Conservation (phyloP, 2,329 filamentous ascomycete species). For the Pestalotiopsis sp. region DNA sequence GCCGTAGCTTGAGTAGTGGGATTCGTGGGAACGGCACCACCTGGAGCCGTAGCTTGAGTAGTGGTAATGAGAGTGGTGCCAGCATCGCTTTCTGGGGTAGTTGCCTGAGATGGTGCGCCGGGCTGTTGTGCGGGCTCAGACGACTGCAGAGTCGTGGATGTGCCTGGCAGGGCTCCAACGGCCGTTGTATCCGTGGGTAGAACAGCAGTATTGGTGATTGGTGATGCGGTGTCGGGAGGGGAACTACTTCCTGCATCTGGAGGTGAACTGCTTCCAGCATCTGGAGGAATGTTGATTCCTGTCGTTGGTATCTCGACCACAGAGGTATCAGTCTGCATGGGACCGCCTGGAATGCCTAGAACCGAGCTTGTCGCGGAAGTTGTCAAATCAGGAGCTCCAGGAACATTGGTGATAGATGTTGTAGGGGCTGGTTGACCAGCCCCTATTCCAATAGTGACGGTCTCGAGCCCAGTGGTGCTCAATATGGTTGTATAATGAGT, state of each 20-base stretch:
- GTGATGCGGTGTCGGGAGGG: neutral
- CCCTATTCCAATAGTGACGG: constrained; percentile 3
- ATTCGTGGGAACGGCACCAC: neutral
- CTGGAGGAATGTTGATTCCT: neutral
- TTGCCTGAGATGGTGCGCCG: neutral
- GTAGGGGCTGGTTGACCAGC: neutral
- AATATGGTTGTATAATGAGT: neutral
- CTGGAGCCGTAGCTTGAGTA: neutral
- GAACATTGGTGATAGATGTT: neutral
- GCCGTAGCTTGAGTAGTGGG: neutral
- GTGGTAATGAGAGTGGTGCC: neutral
- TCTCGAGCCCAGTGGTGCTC: neutral
- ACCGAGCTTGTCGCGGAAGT: neutral
- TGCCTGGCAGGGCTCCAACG: neutral
- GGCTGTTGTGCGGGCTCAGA: neutral
- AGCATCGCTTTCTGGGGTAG: neutral
- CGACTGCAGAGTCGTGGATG: neutral
- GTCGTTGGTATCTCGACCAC: too few relatives aligned
- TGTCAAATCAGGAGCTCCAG: neutral
- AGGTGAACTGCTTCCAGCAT: neutral
- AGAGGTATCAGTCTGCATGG: neutral
- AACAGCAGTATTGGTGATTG: neutral
- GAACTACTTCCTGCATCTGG: neutral
- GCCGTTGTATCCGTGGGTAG: neutral
- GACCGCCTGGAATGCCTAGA: neutral